A percentile compares a stretch with the other conserved stretches of the same genome.
These are phyloP conservation scores for Gracilaria gracilis DNA, from an alignment of 23 red algal genomes.

Conservation along the genomic window DNA sequence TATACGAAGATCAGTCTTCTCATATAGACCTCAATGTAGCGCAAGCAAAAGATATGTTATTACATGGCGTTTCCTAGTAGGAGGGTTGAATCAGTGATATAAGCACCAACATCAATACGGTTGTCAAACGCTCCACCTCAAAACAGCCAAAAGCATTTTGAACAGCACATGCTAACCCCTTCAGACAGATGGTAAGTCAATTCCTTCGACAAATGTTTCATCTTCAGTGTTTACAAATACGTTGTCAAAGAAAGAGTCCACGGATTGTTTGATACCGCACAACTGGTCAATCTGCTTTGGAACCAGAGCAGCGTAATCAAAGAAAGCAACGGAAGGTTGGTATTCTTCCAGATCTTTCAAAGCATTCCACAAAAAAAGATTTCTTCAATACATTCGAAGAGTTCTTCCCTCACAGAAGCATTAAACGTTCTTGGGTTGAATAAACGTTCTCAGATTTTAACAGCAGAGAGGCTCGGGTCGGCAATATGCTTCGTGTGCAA, in stretches of 20 bases:
- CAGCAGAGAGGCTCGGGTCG: conserved; percentile 74
- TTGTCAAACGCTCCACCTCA: neutral
- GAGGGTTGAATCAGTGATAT: neutral
- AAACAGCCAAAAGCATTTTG: neutral
- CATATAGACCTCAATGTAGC: neutral
- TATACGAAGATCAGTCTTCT: neutral
- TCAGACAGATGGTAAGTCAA: conserved; percentile 76
- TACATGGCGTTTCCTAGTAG: conserved; percentile 3
- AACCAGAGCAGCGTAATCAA: conserved; percentile 3
- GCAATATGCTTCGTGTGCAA: conserved; percentile 69
- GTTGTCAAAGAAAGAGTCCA: conserved; percentile 91
- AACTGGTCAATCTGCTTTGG: conserved; percentile 47
- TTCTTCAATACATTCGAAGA: conserved; percentile 74
- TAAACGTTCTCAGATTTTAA: conserved; percentile 49
- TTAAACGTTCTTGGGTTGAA: conserved; percentile 7
- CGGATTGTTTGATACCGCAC: conserved; percentile 39
- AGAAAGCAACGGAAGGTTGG: neutral
- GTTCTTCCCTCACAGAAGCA: conserved; percentile 31
- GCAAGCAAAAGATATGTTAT: neutral
- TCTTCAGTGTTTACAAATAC: conserved; percentile 93
- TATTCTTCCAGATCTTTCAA: conserved; percentile 23
- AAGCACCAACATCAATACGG: neutral
- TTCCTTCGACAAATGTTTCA: conserved; percentile 62
- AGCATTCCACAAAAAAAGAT: conserved; percentile 50
- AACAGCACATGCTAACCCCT: neutral